Evolutionary conservation across 2,329 filamentous ascomycete genomes (phyloP), one percentile per base, ranked within the genome.

Genomic region (Rhinocladiella mackenziei): DNA sequence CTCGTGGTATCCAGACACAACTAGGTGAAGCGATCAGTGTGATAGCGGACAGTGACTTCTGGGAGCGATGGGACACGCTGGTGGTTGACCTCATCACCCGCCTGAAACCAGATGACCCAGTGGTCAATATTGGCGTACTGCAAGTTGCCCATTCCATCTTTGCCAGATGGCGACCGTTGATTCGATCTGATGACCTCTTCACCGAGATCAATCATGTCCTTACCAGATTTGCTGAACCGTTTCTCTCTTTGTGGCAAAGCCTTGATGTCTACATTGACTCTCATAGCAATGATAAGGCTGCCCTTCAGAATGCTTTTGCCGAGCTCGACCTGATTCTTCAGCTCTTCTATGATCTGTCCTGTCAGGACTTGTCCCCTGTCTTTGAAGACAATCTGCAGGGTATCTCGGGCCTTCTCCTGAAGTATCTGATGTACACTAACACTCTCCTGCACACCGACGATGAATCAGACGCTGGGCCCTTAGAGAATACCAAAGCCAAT

Each of bases 141-240:
- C 89, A 95, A 68, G 92, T 98, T 32, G 94, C 94, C 57, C 92
- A 98, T 69, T 97, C 92, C 36, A 97, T 98, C 58, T 98, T 97
- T 70, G 86, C 85, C 64, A 77, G 92, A 65, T 98, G 92, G 92
- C 79, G 92, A 54, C 94, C 92, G 6, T 75, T 98, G 29, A 96
- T 94, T 70, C 81, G 86, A 50, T 95, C 89, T 31, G 88, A 98
- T 66, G 88, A 86, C 38, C 79, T 98, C 8, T 98, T 89, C 65
- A 85, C 81, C 25, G 92, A 98, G 69, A 94, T 98, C 71, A 92
- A 95, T 66, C 92, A 98, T 70, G 94, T 98, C 44, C 77, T 98
- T 39, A 72, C 73, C 49, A 88, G 83, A 45, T 97, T 98, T 65
- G 86, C 87, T 47, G 72, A 78, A 28, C 84, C 92, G 0, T 97